phyloP scores from a whole-genome alignment of 176 grass and related monocot genomes.

The Oryza meyeriana region DNA sequence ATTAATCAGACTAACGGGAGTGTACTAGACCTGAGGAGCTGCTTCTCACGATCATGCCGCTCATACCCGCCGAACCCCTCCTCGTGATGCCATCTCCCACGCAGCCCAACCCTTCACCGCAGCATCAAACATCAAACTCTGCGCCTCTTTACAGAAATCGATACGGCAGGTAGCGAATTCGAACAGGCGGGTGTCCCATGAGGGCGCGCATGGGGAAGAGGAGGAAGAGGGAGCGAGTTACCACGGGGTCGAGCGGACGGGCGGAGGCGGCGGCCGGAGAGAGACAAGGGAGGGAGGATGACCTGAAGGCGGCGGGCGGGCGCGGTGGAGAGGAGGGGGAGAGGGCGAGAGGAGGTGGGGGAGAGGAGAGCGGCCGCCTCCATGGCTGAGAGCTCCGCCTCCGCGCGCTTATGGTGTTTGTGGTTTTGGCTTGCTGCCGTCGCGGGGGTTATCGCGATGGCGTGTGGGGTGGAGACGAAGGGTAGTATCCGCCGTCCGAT shows the following conservation, averaged over 20 bases:
- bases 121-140: neutral
- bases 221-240: neutral
- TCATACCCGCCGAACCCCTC: conserved; percentile 4
- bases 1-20: neutral
- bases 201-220: neutral
- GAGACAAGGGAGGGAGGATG: neutral
- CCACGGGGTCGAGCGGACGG: conserved; percentile 12
- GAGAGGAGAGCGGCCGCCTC: conserved; percentile 31
- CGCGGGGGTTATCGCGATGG: conserved; percentile 23
- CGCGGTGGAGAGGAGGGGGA: conserved; percentile 40
- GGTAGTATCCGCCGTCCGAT: neutral
- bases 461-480: neutral
- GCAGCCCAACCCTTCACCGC: conserved; percentile 23
- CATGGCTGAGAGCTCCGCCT: conserved; percentile 28
- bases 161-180: neutral
- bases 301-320: neutral
- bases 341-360: conserved; percentile 6
- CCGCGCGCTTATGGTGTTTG: conserved; percentile 24
- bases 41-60: neutral
- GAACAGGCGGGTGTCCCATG: neutral
- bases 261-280: neutral
- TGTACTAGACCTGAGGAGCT: conserved; percentile 49
- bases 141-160: neutral
- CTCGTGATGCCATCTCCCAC: neutral
- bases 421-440: conserved; percentile 35